Base-by-base conservation (phyloP, 202 grass and related monocot species). In the Hordeum pubiflorum region DNA sequence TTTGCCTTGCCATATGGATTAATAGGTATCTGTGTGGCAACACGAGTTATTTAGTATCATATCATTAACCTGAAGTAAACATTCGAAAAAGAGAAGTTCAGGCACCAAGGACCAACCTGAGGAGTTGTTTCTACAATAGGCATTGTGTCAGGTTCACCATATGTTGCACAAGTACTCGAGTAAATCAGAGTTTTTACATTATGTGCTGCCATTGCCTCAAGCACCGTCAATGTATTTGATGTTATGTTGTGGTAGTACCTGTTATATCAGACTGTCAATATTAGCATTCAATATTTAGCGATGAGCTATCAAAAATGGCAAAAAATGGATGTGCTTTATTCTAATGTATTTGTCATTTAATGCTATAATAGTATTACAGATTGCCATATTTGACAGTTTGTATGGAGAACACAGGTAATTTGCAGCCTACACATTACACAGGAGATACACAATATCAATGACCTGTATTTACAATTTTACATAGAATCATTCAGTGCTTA, bases 231-330 rank as follows among this genome's bases (percentile, higher is more conserved):
- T 5, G 89, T 94, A 77, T 91, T 94, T 72, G 92, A 80, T 69
- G 92, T 91, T 83, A 94, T 94, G 82, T 94, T 94, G 79, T 94
- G 92, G 68, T 94, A 94, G 58, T 94, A 94, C 84, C 92, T 94
- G 84, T 87, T 48, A 84, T 37, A 74, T 46, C 37, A 52, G 15
- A 54, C 44, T 52, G 24, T 73, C 15, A 83, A 33, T 63, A 27
- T 82, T 58, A 59, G 83, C 69, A 52, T 72, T 52, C 69, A 11
- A 2, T 52, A 72, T 32, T 50, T 78, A 3, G 24, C 4, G 6
- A 57, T 7, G 10, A 48, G 15, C 12, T 83, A 24, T 73, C 48
- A 50, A 79, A 38, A 36, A 62, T 59, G 20, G 21, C 4, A 84
- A 74, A 34, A 43, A 48, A 9, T 26, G 6, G 3, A 13, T 9